Base-by-base conservation (phyloP, 192 early-diverging fungal species). In the Mortierella hygrophila region DNA sequence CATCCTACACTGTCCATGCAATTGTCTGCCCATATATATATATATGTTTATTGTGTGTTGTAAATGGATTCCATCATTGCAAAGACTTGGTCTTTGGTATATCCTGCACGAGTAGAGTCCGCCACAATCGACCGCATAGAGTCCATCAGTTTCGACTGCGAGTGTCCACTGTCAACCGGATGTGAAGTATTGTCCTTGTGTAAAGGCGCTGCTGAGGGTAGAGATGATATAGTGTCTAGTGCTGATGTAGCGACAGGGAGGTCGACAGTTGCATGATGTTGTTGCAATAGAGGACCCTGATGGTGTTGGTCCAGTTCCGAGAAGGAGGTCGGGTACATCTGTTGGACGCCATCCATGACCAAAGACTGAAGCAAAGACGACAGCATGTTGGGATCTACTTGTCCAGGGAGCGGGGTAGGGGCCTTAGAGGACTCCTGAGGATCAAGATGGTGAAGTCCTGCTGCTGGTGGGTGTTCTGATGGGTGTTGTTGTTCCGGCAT, bases 51-150 rank as follows among this genome's bases (percentile, higher is more conserved):
- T 57, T 57, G 55, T 15, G 68, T 8, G 10, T 10, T 70, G 68
- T 70, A 70, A 4, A 73, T 23, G 26, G 20, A 26, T 9, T 41
- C 26, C 23, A 82, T 40, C 68, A 82, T 71, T 4, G 54, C 68
- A 71, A 82, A 82, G n/a, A 82, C 80, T n/a, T 76, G 49, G 49
- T 82, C 80, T 42, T 82, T 82, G 23, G 74, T 49, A 15, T 63
- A 72, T 6, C 80, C 80, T 63, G 80, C 71, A 4, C 5, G 74
- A 11, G 52, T 57, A 32, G 40, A 68, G 37, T 82, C 65, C 3
- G 41, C 21, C 15, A 72, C 69, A 3, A 54, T 10, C 9, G 63
- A 68, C 20, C 74, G 68, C 35, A 82, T 37, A n/a, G 72, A 55
- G 21, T 71, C 38, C 16, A 71, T 23, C 18, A 82, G 40, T 16